Evolutionary conservation across 768 basidiomycete genomes (phyloP).

Genomic region (Baorangia bicolor): DNA sequence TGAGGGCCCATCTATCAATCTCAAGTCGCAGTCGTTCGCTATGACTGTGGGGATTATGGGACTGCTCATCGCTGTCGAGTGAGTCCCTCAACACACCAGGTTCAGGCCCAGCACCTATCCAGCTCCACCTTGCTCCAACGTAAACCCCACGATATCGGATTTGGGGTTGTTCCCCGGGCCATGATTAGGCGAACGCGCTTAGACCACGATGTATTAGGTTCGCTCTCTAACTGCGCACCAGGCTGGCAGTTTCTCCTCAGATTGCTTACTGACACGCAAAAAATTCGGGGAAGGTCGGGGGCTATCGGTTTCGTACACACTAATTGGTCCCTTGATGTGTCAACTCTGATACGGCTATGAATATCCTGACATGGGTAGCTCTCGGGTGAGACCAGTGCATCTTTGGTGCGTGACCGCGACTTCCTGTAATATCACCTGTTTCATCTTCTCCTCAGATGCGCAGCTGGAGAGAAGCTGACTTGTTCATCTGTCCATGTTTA

Average conservation of each 20-base stretch:
- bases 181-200: slow-evolving; percentile 1
- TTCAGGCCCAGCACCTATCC: slow-evolving; percentile 1
- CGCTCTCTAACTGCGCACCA: slow-evolving; percentile 16
- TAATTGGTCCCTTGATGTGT: slow-evolving; percentile 11
- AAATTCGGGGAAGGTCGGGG: not conserved
- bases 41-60: not conserved
- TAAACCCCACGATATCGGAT: slow-evolving; percentile 1
- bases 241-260: not conserved
- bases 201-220: slow-evolving; percentile 4
- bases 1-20: not conserved
- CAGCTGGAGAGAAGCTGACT: slow-evolving; percentile 10
- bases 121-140: not conserved
- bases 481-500: slow-evolving; percentile 7
- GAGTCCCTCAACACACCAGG: not conserved
- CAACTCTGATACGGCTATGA: slow-evolving; percentile 14
- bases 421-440: slow-evolving; percentile 20
- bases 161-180: not conserved
- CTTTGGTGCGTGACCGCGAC: slow-evolving; percentile 13
- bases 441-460: slow-evolving; percentile 5
- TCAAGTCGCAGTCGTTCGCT: not conserved
- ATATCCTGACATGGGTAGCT: slow-evolving; percentile 13
- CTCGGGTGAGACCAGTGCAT: not conserved
- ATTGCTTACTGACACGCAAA: not conserved
- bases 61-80: not conserved
- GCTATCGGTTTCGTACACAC: slow-evolving; percentile 18